Conservation (phyloP, 1,139 yeast genomes). For the Candida dubliniensis region DNA sequence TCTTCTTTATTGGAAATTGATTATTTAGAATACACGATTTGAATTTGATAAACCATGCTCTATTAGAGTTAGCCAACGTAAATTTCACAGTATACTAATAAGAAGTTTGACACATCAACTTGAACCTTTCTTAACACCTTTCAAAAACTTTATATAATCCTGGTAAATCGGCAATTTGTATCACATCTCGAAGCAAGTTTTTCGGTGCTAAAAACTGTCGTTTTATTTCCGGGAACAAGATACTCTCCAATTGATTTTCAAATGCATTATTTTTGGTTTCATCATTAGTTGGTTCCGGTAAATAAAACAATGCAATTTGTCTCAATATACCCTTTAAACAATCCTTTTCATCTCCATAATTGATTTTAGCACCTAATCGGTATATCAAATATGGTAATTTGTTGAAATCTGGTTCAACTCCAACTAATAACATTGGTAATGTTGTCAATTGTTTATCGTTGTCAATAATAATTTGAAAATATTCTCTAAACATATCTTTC, state of each 20-base stretch:
- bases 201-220: conserved; percentile 66
- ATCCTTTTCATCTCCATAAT: conserved; percentile 64
- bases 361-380: conserved; percentile 55
- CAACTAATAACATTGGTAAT: conserved; percentile 68
- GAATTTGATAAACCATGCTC: too few species aligned
- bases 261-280: conserved; percentile 19
- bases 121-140: conserved; percentile 54
- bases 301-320: conserved; percentile 71
- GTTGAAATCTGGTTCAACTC: conserved; percentile 58
- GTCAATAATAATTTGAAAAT: conserved; percentile 57
- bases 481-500: conserved; percentile 79
- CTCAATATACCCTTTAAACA: conserved; percentile 66
- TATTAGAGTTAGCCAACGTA: too few species aligned
- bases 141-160: conserved; percentile 91
- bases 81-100: too few species aligned
- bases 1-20: too few species aligned
- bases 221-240: conserved; percentile 67
- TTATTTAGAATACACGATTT: too few species aligned
- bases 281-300: conserved; percentile 57
- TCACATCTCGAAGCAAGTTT: conserved; percentile 51
- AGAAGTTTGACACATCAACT: too few species aligned
- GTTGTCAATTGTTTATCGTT: conserved; percentile 35
- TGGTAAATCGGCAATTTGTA: conserved; percentile 89
- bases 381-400: conserved; percentile 71
- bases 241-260: conserved; percentile 49